These are phyloP conservation scores for Trichosporon ovoides DNA, from an alignment of 1,284 basidiomycete genomes.

Conservation along the genomic window DNA sequence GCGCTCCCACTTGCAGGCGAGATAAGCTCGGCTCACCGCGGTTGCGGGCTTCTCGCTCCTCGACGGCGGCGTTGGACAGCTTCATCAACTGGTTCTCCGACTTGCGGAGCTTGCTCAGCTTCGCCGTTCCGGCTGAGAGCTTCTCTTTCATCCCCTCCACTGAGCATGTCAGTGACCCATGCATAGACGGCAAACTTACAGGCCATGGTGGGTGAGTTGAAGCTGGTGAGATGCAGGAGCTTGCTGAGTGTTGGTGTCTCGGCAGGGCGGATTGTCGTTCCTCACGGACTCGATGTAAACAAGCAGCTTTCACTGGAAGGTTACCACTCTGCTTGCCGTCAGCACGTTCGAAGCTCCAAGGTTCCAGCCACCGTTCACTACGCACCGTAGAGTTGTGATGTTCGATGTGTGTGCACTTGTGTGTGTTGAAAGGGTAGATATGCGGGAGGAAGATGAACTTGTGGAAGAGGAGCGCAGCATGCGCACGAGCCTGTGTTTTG, in stretches of 20 bases:
- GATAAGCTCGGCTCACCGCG: not conserved
- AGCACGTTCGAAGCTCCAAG: too few relatives aligned
- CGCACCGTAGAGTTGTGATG: too few relatives aligned
- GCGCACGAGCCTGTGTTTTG: not conserved
- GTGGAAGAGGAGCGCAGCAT: not conserved
- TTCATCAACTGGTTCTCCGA: not conserved
- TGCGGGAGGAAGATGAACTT: not conserved
- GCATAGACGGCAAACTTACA: not conserved
- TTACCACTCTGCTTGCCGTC: too few relatives aligned
- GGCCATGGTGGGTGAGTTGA: not conserved
- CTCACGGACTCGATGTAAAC: not conserved
- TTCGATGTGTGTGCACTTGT: not conserved
- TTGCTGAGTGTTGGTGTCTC: too few relatives aligned
- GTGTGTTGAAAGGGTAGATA: too few relatives aligned
- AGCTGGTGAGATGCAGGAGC: not conserved
- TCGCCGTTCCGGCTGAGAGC: not conserved
- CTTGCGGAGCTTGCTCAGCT: slow-evolving; percentile 1
- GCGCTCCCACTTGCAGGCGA: not conserved
- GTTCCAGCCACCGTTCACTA: too few relatives aligned
- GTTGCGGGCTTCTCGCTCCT: not conserved
- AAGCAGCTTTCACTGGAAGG: too few relatives aligned
- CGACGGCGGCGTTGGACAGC: slow-evolving; percentile 3
- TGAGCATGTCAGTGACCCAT: not conserved
- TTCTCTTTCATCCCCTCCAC: slow-evolving; percentile 5
- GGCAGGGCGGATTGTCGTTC: too few relatives aligned